Base-by-base conservation (phyloP, 2,329 filamentous ascomycete genomes). In the Botrytis elliptica region DNA sequence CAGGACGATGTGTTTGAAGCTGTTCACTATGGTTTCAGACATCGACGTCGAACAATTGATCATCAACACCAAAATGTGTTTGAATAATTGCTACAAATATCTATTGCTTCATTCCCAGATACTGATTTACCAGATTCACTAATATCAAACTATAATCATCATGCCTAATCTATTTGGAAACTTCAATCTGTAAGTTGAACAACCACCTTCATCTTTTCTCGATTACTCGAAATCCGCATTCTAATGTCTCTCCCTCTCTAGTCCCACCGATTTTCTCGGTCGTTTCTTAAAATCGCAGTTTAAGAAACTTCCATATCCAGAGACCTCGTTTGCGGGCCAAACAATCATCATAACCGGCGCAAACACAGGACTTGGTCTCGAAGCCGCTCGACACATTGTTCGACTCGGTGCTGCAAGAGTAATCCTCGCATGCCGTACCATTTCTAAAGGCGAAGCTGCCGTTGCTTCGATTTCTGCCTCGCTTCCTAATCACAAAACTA, bases 291-390 rank as follows among this genome's bases (percentile, higher is more conserved):
- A 74, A 59, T 80, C 78, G n/a, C 77, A 78, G 74, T 79, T 78
- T 63, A 78, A 75, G 29, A 73, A 69, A 22, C 76, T 79, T 12
- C 78, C 77, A 29, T 77, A 77, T 62, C 78, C 78, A n/a, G 40
- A 64, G 12, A 70, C 55, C 46, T 71, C 76, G 38, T 78, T 78
- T 73, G 75, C 55, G 2, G 77, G 76, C 5, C 75, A 80, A 74
- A 78, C 77, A 0, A 84, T 84, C 65, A 84, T 88, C 59, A 80
- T 88, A 22, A 87, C 86, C 0, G 87, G 87, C 1, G 79, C 82
- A 33, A 88, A 87, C 74, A 79, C 77, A 0, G 87, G 87, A 0
- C 79, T 89, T 0, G 87, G 87, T 0, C 81, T 85, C n/a, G 84
- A 85, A 74, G 79, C 83, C 0, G 80, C 83, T 22, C 78, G 79